A percentile compares a stretch with the other conserved stretches of the same genome.
Conservation (phyloP, 768 basidiomycete species). For the Termitomyces sp. region DNA sequence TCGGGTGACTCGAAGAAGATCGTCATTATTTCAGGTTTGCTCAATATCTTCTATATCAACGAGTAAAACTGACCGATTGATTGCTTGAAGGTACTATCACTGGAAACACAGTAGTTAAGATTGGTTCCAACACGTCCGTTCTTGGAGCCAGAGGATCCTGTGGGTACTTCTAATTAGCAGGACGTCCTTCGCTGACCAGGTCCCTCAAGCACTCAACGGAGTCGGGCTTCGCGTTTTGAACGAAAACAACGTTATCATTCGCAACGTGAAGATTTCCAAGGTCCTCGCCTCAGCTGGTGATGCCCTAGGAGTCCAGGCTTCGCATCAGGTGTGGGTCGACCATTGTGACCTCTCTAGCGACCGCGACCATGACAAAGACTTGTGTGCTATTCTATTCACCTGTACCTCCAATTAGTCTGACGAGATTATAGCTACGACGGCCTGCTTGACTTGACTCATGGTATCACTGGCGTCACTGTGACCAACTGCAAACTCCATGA, state of each 20-base stretch:
- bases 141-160: conserved; percentile 35
- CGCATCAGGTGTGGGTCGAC: conserved; percentile 41
- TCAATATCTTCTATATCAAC: background rate
- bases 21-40: conserved; percentile 36
- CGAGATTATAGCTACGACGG: conserved; percentile 35
- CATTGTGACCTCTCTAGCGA: conserved; percentile 41
- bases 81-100: conserved; percentile 32
- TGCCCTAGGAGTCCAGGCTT: conserved; percentile 37
- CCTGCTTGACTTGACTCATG: conserved; percentile 40
- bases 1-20: conserved; percentile 35
- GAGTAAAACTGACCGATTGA: background rate
- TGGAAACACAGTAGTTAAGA: conserved; percentile 35
- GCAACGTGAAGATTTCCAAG: conserved; percentile 45
- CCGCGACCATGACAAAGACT: conserved; percentile 36
- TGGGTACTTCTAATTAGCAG: conserved; percentile 12
- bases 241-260: conserved; percentile 41
- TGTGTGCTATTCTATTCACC: background rate
- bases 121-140: conserved; percentile 41
- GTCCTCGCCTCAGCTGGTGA: conserved; percentile 41
- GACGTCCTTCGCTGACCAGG: background rate
- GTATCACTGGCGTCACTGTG: conserved; percentile 35
- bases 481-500: conserved; percentile 35
- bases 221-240: conserved; percentile 41
- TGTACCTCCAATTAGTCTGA: background rate
- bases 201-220: conserved; percentile 32